Evolutionary conservation across 768 basidiomycete species (phyloP), one percentile per base, ranked within the genome.

Genomic region (Sutorius australiensis): DNA sequence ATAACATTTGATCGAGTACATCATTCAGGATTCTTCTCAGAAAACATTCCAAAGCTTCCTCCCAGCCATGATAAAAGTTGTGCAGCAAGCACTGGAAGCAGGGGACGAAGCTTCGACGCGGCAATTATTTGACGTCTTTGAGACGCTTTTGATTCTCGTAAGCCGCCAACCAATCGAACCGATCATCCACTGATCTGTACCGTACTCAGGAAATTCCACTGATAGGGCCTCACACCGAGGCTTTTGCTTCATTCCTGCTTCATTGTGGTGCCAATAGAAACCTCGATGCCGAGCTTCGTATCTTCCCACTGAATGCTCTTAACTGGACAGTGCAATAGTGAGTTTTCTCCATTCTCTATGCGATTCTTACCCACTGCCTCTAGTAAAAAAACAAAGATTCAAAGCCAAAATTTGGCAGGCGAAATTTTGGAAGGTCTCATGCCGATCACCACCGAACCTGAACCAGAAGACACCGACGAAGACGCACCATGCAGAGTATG

Each of bases 241-340:
- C 92, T 55, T 79, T 98, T 32, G 89, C 89, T 42, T 77, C 89
- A 46, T 97, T 98, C 82, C 85, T 98, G 56, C 80, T 98, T 37
- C 77, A 77, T 43, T 87, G 86, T 39, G 95, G 92, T 51, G 85
- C 80, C 31, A 94, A 95, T 75, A 80, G 79, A 57, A 72, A 74
- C 11, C 84, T 86, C 62, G 89, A 91, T 41, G 71, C 74, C 44
- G 92, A 90, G 47, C 82, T 97, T 53, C 88, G 97, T 52, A 82
- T 94, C 54, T 86, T 97, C 61, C 86, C 89, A 10, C 80, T 99
- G 36, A 98, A 98, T 64, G 89, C 91, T 7, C 82, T 99, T 9
- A 89, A 92, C 65, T 98, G 95, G 95, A 92, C 94, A 8, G 87
- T 98, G 49, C 89, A 95, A 77, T 98, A 98, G 93, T 86, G 63